Percentiles rank a stretch among this genome's conserved stretches.
These are phyloP conservation scores for Circinella minor DNA, from an alignment of 371 early-diverging fungal species.

Conservation along the genomic window DNA sequence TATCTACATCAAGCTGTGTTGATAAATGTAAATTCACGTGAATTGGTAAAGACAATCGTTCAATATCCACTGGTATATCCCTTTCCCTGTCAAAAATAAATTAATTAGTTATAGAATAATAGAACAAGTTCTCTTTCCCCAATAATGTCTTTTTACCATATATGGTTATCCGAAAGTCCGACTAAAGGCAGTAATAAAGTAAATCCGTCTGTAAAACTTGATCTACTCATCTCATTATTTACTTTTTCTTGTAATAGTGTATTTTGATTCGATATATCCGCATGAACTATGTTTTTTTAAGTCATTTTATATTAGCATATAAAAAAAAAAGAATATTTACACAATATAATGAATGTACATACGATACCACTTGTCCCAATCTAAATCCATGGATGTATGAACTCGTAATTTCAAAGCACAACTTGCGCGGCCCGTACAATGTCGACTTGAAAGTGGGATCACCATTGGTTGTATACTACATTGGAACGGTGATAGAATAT, in stretches of 20 bases:
- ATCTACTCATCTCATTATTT: background rate
- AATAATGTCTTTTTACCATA: background rate
- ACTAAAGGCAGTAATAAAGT: background rate
- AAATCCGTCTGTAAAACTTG: background rate
- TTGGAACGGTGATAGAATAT: background rate
- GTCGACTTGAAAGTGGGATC: background rate
- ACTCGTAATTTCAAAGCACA: background rate
- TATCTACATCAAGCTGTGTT: background rate
- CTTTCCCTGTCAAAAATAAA: background rate
- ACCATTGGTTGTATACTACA: background rate
- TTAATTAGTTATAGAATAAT: background rate
- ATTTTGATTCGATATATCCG: background rate
- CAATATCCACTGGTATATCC: slow-evolving; percentile 1
- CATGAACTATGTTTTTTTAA: background rate
- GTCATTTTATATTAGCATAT: background rate
- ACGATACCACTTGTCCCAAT: slow-evolving; percentile 8
- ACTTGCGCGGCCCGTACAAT: background rate
- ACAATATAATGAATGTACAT: background rate
- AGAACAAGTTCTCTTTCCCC: background rate
- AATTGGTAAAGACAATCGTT: background rate
- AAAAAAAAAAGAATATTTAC: no score
- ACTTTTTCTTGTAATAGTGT: background rate
- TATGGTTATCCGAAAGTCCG: slow-evolving; percentile 3
- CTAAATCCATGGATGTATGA: slow-evolving; percentile 1
- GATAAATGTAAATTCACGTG: slow-evolving; percentile 5